Conservation (phyloP, 768 basidiomycete genomes). For the Panus rudis region DNA sequence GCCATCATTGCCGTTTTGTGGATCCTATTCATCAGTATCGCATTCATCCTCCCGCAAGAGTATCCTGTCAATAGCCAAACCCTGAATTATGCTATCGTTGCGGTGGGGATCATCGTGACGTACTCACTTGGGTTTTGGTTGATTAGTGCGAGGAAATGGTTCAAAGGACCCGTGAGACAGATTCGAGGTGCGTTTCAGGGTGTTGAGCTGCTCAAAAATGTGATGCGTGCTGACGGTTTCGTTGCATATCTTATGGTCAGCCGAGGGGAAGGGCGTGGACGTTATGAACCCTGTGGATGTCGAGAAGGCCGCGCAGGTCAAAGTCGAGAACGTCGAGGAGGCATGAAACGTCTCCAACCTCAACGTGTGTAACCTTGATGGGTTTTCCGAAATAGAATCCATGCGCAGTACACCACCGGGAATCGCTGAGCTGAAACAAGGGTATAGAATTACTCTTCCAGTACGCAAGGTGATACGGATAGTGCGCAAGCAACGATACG, state of each 20-base stretch:
- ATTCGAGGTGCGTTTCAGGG: constrained; percentile 40
- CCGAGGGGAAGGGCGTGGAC: constrained; percentile 43
- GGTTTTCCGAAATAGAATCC: no score
- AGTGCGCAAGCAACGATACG: no score
- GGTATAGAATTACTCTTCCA: no score
- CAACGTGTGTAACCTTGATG: no score
- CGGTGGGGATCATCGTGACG: constrained; percentile 61
- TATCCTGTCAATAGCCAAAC: constrained; percentile 68
- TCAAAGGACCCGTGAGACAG: constrained; percentile 62
- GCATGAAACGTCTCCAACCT: neutral
- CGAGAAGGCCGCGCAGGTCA: no score
- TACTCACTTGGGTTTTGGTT: constrained; percentile 69
- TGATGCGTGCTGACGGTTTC: neutral
- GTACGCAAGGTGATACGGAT: no score
- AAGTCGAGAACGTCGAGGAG: constrained; percentile 1
- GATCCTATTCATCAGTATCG: constrained; percentile 69
- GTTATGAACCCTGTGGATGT: constrained; percentile 33
- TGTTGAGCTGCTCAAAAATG: neutral
- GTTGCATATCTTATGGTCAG: no score
- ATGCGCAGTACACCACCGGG: no score
- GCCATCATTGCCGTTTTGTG: constrained; percentile 50
- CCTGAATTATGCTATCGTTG: constrained; percentile 70
- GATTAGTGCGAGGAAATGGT: constrained; percentile 66
- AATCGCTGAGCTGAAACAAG: no score
- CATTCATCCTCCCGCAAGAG: constrained; percentile 63